Evolutionary conservation across 2,329 filamentous ascomycete species (phyloP).

Genomic region (Hymenoscyphus infarciens): DNA sequence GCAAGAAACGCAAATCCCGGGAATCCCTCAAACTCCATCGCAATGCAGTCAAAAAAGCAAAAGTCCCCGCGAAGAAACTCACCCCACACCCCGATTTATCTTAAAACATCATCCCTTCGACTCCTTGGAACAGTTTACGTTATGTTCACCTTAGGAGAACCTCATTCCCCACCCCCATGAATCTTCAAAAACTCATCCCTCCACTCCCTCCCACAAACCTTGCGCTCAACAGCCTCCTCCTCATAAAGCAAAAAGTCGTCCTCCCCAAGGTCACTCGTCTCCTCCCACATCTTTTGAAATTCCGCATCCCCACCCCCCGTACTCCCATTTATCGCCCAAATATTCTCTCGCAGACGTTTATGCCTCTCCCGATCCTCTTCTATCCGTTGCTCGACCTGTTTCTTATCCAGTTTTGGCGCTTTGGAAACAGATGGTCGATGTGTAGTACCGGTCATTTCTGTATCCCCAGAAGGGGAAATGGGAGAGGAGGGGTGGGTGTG

Average conservation of each 20-base stretch:
- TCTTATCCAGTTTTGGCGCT: conserved; percentile 63
- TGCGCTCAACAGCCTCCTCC: conserved; percentile 59
- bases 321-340: conserved; percentile 78
- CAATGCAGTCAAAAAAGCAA: too few species aligned
- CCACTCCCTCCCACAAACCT: conserved; percentile 27
- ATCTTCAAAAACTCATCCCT: conserved; percentile 23
- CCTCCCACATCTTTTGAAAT: conserved; percentile 79
- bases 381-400: conserved; percentile 90
- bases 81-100: not conserved
- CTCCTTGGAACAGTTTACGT: too few species aligned
- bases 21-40: too few species aligned
- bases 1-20: too few species aligned
- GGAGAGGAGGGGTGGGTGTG: conserved; percentile 24
- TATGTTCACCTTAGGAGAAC: not conserved
- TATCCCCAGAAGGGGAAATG: conserved; percentile 20
- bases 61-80: too few species aligned
- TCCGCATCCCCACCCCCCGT: conserved; percentile 55
- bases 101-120: too few species aligned
- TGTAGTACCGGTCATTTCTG: conserved; percentile 24
- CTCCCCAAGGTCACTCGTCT: conserved; percentile 79
- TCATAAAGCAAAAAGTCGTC: conserved; percentile 76
- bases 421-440: conserved; percentile 9
- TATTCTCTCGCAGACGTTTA: conserved; percentile 84
- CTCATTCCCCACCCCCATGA: not conserved
- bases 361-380: conserved; percentile 96